Evolutionary conservation across 345 rosid genomes (phyloP), one percentile per base, ranked within the genome.

Genomic region (Raphanus sativus): DNA sequence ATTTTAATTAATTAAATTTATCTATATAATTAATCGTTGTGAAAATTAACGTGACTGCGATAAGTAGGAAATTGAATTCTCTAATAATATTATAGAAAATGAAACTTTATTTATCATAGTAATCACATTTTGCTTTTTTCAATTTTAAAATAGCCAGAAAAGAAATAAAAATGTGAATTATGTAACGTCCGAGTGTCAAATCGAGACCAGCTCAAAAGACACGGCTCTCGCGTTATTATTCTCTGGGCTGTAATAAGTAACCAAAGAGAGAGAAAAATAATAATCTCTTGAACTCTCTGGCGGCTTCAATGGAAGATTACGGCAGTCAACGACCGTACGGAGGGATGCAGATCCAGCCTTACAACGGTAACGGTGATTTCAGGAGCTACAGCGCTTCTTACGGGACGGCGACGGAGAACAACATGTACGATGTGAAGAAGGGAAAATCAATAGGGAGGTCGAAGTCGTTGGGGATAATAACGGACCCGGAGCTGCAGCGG

Each of bases 401-500:
- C 59, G 86, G 84, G 0, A 85, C 89, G 77, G 21, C 21, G 21
- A 17, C 83, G 73, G 83, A 82, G 52, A 83, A 79, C 6, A 76
- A 61, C 17, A 32, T 69, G 2, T 64, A 78, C 74, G 66, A 71
- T 68, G n/a, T 79, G 69, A 91, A 89, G 84, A 92, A 87, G 76
- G 91, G 85, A 66, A 88, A 76, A 69, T 84, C 89, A 4, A 75
- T 84, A 45, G 83, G 83, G 63, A 84, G 91, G 0, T 85, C 92
- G 0, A 90, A 83, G 36, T 65, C 84, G 0, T 91, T 96, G 97
- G 85, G 81, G 38, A 50, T 87, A 4, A 42, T 87, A 4, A 42
- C 50, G 5, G 96, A 94, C 74, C 96, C 97, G 42, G 98, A 94
- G 82, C 86, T 94, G 45, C 89, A 86, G 72, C 86, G 98, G 92